A percentile compares a stretch with the other conserved stretches of the same genome.
phyloP scores from a whole-genome alignment of 1,139 yeast species.

The Scheffersomyces parashehatae region DNA sequence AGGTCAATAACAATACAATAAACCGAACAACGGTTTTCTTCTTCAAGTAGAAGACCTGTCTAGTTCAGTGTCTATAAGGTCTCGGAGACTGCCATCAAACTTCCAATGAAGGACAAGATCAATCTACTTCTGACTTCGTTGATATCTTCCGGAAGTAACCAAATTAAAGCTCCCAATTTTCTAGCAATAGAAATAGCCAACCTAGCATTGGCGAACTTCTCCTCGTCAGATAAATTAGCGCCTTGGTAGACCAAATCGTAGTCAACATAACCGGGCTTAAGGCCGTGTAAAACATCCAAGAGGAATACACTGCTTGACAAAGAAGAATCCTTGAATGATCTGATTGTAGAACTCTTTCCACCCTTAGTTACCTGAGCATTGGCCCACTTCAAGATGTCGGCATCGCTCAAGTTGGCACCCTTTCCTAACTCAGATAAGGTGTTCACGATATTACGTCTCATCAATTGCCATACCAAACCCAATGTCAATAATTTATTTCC shows the following conservation, averaged over 20 bases:
- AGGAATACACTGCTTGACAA: constrained; percentile 77
- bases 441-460: constrained; percentile 91
- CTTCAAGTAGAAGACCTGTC: neutral
- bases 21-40: neutral
- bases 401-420: constrained; percentile 68
- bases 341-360: constrained; percentile 65
- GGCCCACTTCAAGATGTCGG: constrained; percentile 93
- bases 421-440: constrained; percentile 76
- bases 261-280: constrained; percentile 97
- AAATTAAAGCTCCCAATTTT: constrained; percentile 94
- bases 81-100: constrained; percentile 67
- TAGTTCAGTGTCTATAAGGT: constrained; percentile 8
- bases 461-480: constrained; percentile 98
- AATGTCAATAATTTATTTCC: constrained; percentile 87
- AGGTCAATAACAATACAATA: too few relatives aligned
- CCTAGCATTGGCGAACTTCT: constrained; percentile 89
- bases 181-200: constrained; percentile 98
- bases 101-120: constrained; percentile 91
- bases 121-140: constrained; percentile 93
- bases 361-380: constrained; percentile 81
- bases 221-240: constrained; percentile 63
- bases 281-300: constrained; percentile 86
- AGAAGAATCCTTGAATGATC: constrained; percentile 83
- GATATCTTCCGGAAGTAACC: constrained; percentile 99
- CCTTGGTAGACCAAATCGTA: constrained; percentile 87